Evolutionary conservation across 805 yeast species (phyloP).

Genomic region (Sungouiella thailandica): DNA sequence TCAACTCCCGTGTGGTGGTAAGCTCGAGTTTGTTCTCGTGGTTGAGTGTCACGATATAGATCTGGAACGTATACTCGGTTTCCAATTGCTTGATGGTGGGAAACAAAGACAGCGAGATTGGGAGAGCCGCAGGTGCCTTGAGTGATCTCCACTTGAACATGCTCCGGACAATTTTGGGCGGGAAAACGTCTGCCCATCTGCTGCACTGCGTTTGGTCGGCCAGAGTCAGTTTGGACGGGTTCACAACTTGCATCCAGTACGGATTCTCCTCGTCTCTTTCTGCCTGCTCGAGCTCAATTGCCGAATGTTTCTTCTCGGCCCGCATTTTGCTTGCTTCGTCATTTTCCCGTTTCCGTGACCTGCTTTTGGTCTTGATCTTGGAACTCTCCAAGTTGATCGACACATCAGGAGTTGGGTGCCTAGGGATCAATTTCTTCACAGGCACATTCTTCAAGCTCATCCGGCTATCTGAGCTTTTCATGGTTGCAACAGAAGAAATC

Average conservation of each 20-base stretch:
- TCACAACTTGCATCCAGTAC: conserved; percentile 39
- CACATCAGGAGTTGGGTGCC: background rate
- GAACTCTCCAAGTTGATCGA: background rate
- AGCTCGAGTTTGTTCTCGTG: conserved; percentile 50
- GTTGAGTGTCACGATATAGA: conserved; percentile 72
- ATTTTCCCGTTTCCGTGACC: background rate
- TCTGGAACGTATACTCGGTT: conserved; percentile 69
- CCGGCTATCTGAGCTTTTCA: background rate
- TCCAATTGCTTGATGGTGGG: conserved; percentile 69
- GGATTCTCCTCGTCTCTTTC: conserved; percentile 12
- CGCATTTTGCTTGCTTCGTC: background rate
- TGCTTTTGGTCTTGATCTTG: background rate
- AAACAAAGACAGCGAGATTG: conserved; percentile 72
- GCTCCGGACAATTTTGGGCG: conserved; percentile 59
- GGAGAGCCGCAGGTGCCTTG: conserved; percentile 90
- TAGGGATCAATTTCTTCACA: background rate
- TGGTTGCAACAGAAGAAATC: background rate
- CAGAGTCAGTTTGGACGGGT: conserved; percentile 70
- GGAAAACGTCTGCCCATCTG: conserved; percentile 89
- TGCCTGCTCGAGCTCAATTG: conserved; percentile 7
- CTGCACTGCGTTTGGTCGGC: conserved; percentile 57
- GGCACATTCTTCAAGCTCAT: conserved; percentile 2
- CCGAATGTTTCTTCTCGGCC: conserved; percentile 8
- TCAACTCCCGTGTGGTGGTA: conserved; percentile 49
- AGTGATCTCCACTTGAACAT: conserved; percentile 89